These are phyloP conservation scores for Pseudocercospora pini-densiflorae DNA, from an alignment of 2,329 filamentous ascomycete species.

Conservation along the genomic window DNA sequence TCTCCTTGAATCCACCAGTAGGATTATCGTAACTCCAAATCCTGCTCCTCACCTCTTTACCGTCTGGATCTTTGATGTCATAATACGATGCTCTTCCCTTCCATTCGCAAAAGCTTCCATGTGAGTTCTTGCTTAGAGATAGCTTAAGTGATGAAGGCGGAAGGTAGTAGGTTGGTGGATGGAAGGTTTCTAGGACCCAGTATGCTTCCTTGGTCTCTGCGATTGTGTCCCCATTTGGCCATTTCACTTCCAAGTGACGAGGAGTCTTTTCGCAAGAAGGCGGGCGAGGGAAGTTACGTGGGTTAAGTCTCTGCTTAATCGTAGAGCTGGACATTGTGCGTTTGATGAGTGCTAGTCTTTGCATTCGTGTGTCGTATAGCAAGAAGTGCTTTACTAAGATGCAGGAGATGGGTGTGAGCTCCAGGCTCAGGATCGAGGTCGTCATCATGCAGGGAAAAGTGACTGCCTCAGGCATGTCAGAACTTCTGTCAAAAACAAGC, in stretches of 20 bases:
- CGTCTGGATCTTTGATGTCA: conserved; percentile 49
- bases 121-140: conserved; percentile 52
- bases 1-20: conserved; percentile 55
- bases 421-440: neutral
- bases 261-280: conserved; percentile 60
- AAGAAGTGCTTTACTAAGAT: neutral
- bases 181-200: conserved; percentile 67
- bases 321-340: conserved; percentile 29
- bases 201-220: conserved; percentile 64
- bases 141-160: conserved; percentile 56
- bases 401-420: neutral
- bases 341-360: conserved; percentile 12
- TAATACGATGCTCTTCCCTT: conserved; percentile 66
- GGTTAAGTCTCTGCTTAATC: conserved; percentile 52
- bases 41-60: conserved; percentile 52
- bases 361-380: neutral
- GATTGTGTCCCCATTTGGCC: conserved; percentile 55
- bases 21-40: conserved; percentile 66
- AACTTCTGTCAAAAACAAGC: neutral
- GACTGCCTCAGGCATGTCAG: neutral
- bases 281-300: conserved; percentile 63
- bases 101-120: conserved; percentile 62
- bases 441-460: neutral
- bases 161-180: conserved; percentile 68
- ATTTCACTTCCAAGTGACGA: conserved; percentile 60